A percentile compares a stretch with the other conserved stretches of the same genome.
Evolutionary conservation across 2,329 filamentous ascomycete species (phyloP).

Genomic region (Blumeriella jaapii): DNA sequence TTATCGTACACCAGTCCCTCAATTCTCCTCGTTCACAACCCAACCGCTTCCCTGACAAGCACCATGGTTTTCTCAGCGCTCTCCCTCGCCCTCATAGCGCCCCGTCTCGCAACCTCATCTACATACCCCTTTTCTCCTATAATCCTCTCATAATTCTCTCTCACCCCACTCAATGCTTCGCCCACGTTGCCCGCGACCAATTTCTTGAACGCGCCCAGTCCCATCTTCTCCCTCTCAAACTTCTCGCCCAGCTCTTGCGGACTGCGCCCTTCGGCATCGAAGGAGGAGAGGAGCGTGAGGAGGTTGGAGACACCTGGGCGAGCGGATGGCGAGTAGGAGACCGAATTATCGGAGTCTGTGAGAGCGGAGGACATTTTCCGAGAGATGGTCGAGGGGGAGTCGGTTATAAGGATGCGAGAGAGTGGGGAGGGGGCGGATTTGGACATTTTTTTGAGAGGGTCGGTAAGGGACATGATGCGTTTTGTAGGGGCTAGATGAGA

Average conservation of each 20-base stretch:
- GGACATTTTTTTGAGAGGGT: conserved; percentile 81
- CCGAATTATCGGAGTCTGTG: conserved; percentile 57
- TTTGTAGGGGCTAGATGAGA: conserved; percentile 43
- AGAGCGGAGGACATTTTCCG: conserved; percentile 61
- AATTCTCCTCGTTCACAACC: too few species aligned
- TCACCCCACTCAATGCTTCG: conserved; percentile 39
- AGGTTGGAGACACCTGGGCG: conserved; percentile 85
- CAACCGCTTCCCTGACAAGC: conserved; percentile 32
- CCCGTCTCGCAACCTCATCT: conserved; percentile 44
- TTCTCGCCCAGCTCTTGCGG: conserved; percentile 32
- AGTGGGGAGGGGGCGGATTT: conserved; percentile 65
- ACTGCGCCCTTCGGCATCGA: conserved; percentile 37
- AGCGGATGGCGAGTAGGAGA: conserved; percentile 58
- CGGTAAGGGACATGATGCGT: conserved; percentile 78
- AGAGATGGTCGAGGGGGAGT: conserved; percentile 50
- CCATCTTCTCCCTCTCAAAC: conserved; percentile 29
- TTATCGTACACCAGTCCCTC: too few species aligned
- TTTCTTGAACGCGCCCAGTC: conserved; percentile 51
- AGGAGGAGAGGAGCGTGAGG: conserved; percentile 64
- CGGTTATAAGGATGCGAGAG: conserved; percentile 76
- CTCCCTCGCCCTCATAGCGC: conserved; percentile 46
- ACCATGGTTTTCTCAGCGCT: conserved; percentile 45
- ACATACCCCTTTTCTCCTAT: conserved; percentile 39
- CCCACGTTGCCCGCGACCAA: conserved; percentile 48
- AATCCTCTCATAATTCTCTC: conserved; percentile 43